A percentile compares a stretch with the other conserved stretches of the same genome.
Conservation (phyloP, 2,329 filamentous ascomycete genomes). For the Chrysoporthe austroafricana region DNA sequence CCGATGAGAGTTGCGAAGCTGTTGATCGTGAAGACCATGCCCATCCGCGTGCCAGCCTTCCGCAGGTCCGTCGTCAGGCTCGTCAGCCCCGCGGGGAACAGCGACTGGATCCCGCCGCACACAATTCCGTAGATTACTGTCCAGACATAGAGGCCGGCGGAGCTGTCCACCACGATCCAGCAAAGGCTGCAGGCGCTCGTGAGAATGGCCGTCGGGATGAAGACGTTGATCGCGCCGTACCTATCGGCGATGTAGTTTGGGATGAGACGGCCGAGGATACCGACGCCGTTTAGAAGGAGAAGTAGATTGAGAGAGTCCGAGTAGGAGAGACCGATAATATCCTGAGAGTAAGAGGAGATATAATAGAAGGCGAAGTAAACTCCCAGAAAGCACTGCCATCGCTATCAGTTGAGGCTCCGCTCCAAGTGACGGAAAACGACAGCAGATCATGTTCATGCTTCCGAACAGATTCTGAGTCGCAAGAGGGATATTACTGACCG, state of each 20-base stretch:
- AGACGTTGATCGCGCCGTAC: slow-evolving; percentile 62
- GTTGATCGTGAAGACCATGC: slow-evolving; percentile 61
- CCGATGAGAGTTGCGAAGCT: slow-evolving; percentile 58
- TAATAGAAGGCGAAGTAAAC: slow-evolving; percentile 66
- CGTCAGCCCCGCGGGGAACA: slow-evolving; percentile 67
- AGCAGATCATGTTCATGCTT: neutral
- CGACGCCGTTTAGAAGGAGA: slow-evolving; percentile 67
- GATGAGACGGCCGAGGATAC: slow-evolving; percentile 59
- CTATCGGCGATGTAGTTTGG: slow-evolving; percentile 63
- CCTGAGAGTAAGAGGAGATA: slow-evolving; percentile 53
- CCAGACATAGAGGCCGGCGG: slow-evolving; percentile 63
- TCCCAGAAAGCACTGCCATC: slow-evolving; percentile 49
- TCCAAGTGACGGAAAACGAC: too few relatives aligned
- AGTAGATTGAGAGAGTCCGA: slow-evolving; percentile 62
- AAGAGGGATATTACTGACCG: slow-evolving; percentile 43
- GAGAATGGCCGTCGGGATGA: slow-evolving; percentile 52
- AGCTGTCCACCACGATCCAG: slow-evolving; percentile 61
- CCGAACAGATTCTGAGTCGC: too few relatives aligned
- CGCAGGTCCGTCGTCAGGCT: slow-evolving; percentile 56
- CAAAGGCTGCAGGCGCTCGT: slow-evolving; percentile 52
- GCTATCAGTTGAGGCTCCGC: neutral
- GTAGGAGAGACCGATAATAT: slow-evolving; percentile 48
- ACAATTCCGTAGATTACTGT: slow-evolving; percentile 66
- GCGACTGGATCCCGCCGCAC: slow-evolving; percentile 64
- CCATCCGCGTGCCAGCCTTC: slow-evolving; percentile 59